A percentile compares a stretch with the other conserved stretches of the same genome.
These are phyloP conservation scores for Astrothelium macrocarpum DNA, from an alignment of 495 filamentous ascomycete species.

Conservation along the genomic window DNA sequence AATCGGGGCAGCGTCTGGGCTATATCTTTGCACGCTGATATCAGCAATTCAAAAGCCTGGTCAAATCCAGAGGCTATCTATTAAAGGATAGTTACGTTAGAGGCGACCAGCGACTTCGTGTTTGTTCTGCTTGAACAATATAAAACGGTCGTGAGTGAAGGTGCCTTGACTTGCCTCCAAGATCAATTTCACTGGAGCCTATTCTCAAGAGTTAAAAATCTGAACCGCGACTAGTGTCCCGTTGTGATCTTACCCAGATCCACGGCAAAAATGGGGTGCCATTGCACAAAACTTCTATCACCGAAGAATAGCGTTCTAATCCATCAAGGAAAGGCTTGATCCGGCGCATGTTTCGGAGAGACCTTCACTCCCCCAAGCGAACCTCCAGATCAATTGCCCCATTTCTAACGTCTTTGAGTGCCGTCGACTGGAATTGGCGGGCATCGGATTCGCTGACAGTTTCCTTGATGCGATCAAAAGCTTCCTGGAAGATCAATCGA, in stretches of 20 bases:
- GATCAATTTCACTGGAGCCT: neutral
- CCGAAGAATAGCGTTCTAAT: neutral
- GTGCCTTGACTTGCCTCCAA: neutral
- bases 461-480: neutral
- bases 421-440: neutral
- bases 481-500: neutral
- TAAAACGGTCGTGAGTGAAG: neutral
- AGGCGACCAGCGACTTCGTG: neutral
- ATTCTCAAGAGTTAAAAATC: neutral
- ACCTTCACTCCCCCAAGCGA: neutral
- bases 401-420: slow-evolving; percentile 2
- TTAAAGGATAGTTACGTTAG: neutral
- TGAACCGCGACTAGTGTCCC: neutral
- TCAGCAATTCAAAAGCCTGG: neutral
- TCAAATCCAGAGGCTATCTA: neutral
- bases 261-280: slow-evolving; percentile 1
- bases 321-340: slow-evolving; percentile 4
- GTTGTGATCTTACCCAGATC: neutral
- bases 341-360: slow-evolving; percentile 3
- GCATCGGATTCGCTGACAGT: slow-evolving; percentile 2
- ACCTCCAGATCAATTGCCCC: slow-evolving; percentile 1
- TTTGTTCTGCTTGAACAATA: neutral
- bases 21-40: slow-evolving; percentile 10
- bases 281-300: neutral
- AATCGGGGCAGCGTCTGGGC: slow-evolving; percentile 10